phyloP scores from a whole-genome alignment of 805 yeast species.

The Wickerhamomyces silvicola region DNA sequence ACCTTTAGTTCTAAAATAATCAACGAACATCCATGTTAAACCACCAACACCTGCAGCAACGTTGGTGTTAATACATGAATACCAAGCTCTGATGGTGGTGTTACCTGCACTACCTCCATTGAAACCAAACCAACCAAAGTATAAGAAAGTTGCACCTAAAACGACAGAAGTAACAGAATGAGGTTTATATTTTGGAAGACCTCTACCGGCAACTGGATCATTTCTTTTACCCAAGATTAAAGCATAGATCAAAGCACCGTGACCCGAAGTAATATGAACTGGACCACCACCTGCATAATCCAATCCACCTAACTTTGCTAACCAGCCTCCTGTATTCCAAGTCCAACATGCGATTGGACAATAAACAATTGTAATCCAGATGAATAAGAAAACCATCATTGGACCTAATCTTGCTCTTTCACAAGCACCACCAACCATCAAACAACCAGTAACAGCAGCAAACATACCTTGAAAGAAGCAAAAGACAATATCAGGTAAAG shows the following conservation, averaged over 20 bases:
- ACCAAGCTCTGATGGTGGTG: conserved; percentile 88
- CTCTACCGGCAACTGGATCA: conserved; percentile 63
- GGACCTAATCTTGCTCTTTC: conserved; percentile 96
- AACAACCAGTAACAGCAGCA: conserved; percentile 85
- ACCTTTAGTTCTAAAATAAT: conserved; percentile 71
- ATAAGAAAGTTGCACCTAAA: conserved; percentile 86
- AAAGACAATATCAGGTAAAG: conserved; percentile 86
- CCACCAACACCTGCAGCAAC: conserved; percentile 93
- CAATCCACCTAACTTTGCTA: conserved; percentile 70
- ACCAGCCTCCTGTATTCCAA: conserved; percentile 95
- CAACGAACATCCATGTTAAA: conserved; percentile 89
- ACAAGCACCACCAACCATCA: conserved; percentile 97
- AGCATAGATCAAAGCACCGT: conserved; percentile 92
- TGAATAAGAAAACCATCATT: conserved; percentile 88
- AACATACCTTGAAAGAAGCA: conserved; percentile 96
- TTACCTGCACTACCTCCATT: conserved; percentile 98
- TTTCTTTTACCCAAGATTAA: conserved; percentile 87
- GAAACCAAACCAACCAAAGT: conserved; percentile 99
- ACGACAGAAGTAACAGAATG: conserved; percentile 89
- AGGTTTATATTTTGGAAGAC: conserved; percentile 86
- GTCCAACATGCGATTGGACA: conserved; percentile 97
- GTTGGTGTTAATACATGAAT: conserved; percentile 89
- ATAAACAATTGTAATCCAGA: conserved; percentile 94
- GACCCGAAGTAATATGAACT: conserved; percentile 92
- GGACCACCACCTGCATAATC: conserved; percentile 99